Conservation (phyloP, 805 yeast genomes). For the Candida vaughaniae region DNA sequence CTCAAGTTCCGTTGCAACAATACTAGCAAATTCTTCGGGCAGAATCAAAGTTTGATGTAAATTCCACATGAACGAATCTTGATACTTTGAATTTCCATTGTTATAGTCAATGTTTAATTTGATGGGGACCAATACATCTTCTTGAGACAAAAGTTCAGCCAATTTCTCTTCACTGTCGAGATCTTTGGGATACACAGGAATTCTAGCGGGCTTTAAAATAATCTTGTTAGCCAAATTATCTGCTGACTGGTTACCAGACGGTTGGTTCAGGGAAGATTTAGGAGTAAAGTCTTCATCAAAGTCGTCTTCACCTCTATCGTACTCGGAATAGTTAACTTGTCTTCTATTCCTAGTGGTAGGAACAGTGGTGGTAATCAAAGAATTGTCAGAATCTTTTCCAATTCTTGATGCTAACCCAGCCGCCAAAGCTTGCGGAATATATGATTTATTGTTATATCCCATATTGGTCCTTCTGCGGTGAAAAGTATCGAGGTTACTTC, state of each 20-base stretch:
- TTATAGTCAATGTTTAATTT: conserved; percentile 61
- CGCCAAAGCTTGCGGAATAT: conserved; percentile 73
- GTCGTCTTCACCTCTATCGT: conserved; percentile 58
- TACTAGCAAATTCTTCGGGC: conserved; percentile 72
- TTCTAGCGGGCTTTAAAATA: conserved; percentile 21
- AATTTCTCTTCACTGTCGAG: conserved; percentile 23
- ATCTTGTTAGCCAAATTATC: conserved; percentile 25
- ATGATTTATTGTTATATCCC: conserved; percentile 16
- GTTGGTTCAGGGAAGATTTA: conserved; percentile 4
- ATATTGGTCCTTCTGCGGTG: neutral
- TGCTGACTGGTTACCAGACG: conserved; percentile 13
- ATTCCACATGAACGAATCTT: conserved; percentile 77
- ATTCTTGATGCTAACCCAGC: conserved; percentile 74
- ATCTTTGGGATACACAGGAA: conserved; percentile 21
- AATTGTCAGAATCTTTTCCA: conserved; percentile 63
- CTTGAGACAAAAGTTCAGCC: conserved; percentile 23
- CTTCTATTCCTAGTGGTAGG: conserved; percentile 78
- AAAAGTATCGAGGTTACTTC: conserved; percentile 5
- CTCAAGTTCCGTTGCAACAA: conserved; percentile 81
- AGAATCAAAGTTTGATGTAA: conserved; percentile 60
- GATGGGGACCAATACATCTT: conserved; percentile 61
- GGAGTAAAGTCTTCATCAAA: conserved; percentile 26
- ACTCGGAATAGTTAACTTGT: conserved; percentile 81
- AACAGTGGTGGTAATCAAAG: conserved; percentile 64
- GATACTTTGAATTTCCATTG: conserved; percentile 45